Percentiles rank a stretch among this genome's conserved stretches.
Conservation (phyloP, 2,329 filamentous ascomycete genomes). For the Colletotrichum tanaceti region DNA sequence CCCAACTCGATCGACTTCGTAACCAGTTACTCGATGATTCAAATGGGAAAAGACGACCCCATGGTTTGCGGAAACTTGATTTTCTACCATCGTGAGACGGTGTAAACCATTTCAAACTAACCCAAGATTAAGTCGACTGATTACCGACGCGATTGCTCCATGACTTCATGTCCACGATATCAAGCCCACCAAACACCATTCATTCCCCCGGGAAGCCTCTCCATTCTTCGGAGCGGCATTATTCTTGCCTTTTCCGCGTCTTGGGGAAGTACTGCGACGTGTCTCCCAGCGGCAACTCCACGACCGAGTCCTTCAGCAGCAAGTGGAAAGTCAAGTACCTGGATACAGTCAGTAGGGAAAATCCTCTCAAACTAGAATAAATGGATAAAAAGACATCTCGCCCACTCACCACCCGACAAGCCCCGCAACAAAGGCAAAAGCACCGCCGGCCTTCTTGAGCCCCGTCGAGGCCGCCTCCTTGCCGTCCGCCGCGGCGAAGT, state of each 20-base stretch:
- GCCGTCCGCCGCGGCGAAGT: slow-evolving; percentile 45
- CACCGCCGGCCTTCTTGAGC: slow-evolving; percentile 44
- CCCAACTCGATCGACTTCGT: too few relatives aligned
- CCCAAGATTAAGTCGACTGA: too few relatives aligned
- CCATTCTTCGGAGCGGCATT: background rate
- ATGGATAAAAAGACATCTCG: too few relatives aligned
- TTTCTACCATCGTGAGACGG: too few relatives aligned
- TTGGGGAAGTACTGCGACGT: slow-evolving; percentile 45
- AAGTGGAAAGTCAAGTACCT: slow-evolving; percentile 46
- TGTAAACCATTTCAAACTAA: too few relatives aligned
- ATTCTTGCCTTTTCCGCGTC: slow-evolving; percentile 27
- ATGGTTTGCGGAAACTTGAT: too few relatives aligned
- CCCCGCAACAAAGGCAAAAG: slow-evolving; percentile 45
- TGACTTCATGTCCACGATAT: background rate
- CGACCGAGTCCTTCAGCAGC: slow-evolving; percentile 43
- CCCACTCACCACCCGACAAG: slow-evolving; percentile 44
- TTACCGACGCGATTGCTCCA: too few relatives aligned
- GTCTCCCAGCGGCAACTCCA: slow-evolving; percentile 45
- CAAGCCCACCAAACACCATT: background rate
- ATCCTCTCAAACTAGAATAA: too few relatives aligned
- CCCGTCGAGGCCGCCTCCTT: slow-evolving; percentile 29
- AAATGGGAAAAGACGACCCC: too few relatives aligned
- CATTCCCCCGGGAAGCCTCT: background rate
- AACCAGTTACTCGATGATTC: too few relatives aligned
- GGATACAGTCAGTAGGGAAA: background rate